Conservation (phyloP, 345 rosid species). For the Odontarrhena argentea region DNA sequence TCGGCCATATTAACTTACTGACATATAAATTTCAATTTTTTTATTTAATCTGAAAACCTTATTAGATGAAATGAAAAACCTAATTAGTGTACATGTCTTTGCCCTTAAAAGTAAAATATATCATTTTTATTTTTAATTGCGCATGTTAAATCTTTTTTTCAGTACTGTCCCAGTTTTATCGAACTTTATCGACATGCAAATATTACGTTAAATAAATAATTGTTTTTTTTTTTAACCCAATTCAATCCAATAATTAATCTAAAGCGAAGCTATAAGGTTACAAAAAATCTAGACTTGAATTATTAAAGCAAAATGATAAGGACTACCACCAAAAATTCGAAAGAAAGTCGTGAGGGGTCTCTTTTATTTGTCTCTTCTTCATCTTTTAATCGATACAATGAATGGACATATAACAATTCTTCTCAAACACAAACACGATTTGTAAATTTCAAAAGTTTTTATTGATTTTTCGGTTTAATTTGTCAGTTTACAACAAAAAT, state of each 20-base stretch:
- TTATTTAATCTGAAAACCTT: no score
- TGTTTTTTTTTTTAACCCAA: no score
- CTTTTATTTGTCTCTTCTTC: slow-evolving; percentile 19
- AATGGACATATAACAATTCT: slow-evolving; percentile 25
- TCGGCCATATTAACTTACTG: slow-evolving; percentile 71
- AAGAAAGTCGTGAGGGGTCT: slow-evolving; percentile 29
- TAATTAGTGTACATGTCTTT: no score
- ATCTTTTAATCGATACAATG: slow-evolving; percentile 9
- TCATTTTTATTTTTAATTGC: no score
- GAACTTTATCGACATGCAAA: no score
- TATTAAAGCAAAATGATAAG: slow-evolving; percentile 31
- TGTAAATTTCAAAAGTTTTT: neutral
- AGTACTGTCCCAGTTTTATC: no score
- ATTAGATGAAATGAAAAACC: no score
- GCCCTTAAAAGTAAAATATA: no score
- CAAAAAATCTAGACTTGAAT: slow-evolving; percentile 5
- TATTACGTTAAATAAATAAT: no score
- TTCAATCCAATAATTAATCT: neutral
- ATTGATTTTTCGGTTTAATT: neutral
- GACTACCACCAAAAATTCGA: slow-evolving; percentile 36
- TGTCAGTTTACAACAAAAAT: slow-evolving; percentile 19
- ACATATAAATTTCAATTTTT: no score
- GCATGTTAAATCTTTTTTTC: no score
- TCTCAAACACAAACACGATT: neutral
- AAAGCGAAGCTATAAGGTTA: neutral